Base-by-base conservation (phyloP, 441 rosid genomes). In the Euphorbia celastroides region DNA sequence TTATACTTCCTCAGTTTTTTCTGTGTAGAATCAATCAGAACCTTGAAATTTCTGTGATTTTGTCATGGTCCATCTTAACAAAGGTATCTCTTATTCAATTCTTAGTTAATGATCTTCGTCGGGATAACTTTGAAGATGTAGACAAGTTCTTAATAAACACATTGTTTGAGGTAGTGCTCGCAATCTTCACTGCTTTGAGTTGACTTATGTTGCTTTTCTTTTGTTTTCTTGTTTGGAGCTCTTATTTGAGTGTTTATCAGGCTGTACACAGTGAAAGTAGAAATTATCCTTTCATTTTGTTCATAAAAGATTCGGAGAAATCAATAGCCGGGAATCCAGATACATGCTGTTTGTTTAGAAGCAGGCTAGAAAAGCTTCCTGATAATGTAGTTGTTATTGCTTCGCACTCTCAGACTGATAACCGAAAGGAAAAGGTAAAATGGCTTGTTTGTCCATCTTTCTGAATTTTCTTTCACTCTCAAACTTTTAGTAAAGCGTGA, bases 231-330 rank as follows among this genome's bases (percentile, higher is more conserved):
- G 56, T 32, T 34, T 60, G 46, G 31, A 32, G 38, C 57, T 62
- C 25, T 70, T 27, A 61, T 55, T 50, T 25, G 34, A 62, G 44
- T 68, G 11, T 68, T 70, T 59, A 60, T 61, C 78, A 88, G 93
- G 89, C 69, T 72, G 78, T 88, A 66, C 38, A 56, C 27, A 81
- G 70, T 38, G 90, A 82, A 77, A 88, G 93, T 81, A 77, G 85
- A 78, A 81, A 75, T 72, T 80, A 78, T 75, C 86, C 93, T 73
- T 88, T 88, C 78, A 81, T 88, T 80, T 85, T 88, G 82, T 88
- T 86, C 50, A 68, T 84, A 90, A 88, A 88, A 81, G 91, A 88
- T 71, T 85, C 83, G 59, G 94, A 88, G 85, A 86, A 88, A 81
- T 86, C 94, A 68, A 75, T 88, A 77, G 85, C 81, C 20, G 89